Base-by-base conservation (phyloP, 208 protist species). In the Trypanosoma grayi region DNA sequence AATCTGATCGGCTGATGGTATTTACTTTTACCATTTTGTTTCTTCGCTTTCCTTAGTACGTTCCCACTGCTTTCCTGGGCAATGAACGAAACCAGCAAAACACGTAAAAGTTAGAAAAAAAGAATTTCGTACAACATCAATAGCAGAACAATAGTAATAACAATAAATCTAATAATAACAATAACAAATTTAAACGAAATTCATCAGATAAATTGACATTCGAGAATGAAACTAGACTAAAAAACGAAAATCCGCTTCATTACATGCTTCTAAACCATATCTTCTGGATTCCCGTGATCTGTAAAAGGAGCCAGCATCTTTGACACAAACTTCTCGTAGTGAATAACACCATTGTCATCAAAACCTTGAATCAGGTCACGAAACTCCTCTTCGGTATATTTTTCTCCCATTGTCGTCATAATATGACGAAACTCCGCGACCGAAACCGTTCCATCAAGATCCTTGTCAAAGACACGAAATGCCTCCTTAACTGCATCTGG, bases 391-490 rank as follows among this genome's bases (percentile, higher is more conserved):
- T 98, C 94, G 50, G 87, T 85, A 60, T 98, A 94, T 68, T 98
- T 98, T 68, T 99, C 97, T 27, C 97, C 97, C 74, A 99, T 87
- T 16, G 93, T 98, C 1, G 93, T 98, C 92, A 99, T 98, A 39
- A 99, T 96, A 61, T 98, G 93, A 33, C 91, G 85, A 55, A 99
- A 94, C 64, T 99, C 97, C n/a, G 81, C 82, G 30, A 97, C 90
- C 14, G 90, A 95, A 34, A 99, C 96, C 10, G 82, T 97, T 20
- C 97, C 97, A 74, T 98, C 87, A 24, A 87, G 55, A 69, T 99
- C 89, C 40, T 98, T 97, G 70, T 98, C 97, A 64, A 98, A 98
- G 14, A 98, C 93, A 24, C 90, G 82, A 79, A 98, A 98, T 8
- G 96, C 97, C 66, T 98, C 96, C 43, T 92, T 89, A 10, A 98